Percentiles rank a stretch among this genome's conserved stretches.
These are phyloP conservation scores for Ascochyta pisi DNA, from an alignment of 2,329 filamentous ascomycete genomes.

Conservation along the genomic window DNA sequence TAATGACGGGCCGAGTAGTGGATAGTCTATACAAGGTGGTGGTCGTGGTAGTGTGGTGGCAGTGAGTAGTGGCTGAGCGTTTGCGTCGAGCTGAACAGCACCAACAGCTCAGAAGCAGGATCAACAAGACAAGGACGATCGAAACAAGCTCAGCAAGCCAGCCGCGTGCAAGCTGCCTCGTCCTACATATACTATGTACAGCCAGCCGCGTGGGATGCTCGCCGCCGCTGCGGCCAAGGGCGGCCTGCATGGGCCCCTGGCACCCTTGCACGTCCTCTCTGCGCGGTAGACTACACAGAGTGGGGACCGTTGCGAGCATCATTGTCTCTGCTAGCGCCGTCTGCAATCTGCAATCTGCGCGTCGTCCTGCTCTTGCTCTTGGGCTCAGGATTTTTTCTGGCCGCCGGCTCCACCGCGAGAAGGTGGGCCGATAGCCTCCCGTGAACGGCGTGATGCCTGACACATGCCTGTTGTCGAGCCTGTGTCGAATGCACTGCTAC, in stretches of 20 bases:
- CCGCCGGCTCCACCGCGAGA: conserved; percentile 10
- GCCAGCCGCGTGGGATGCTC: conserved; percentile 19
- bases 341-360: conserved; percentile 7
- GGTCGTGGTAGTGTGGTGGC: too few species aligned
- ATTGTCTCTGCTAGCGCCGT: conserved; percentile 12
- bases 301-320: conserved; percentile 16
- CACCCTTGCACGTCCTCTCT: too few species aligned
- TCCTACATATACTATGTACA: conserved; percentile 12
- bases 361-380: conserved; percentile 3
- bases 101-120: conserved; percentile 1
- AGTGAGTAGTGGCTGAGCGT: conserved; percentile 14
- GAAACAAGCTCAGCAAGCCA: background rate
- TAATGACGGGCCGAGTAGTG: too few species aligned
- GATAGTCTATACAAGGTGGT: too few species aligned
- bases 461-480: conserved; percentile 2
- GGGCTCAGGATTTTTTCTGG: conserved; percentile 14
- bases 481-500: too few species aligned
- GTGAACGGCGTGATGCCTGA: conserved; percentile 18
- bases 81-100: conserved; percentile 10
- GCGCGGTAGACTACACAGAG: conserved; percentile 13
- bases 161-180: conserved; percentile 12
- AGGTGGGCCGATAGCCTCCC: conserved; percentile 17
- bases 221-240: conserved; percentile 28
- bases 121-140: background rate
- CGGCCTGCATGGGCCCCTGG: conserved; percentile 16